Base-by-base conservation (phyloP, 257 asterid genomes). In the Coffea canephora region DNA sequence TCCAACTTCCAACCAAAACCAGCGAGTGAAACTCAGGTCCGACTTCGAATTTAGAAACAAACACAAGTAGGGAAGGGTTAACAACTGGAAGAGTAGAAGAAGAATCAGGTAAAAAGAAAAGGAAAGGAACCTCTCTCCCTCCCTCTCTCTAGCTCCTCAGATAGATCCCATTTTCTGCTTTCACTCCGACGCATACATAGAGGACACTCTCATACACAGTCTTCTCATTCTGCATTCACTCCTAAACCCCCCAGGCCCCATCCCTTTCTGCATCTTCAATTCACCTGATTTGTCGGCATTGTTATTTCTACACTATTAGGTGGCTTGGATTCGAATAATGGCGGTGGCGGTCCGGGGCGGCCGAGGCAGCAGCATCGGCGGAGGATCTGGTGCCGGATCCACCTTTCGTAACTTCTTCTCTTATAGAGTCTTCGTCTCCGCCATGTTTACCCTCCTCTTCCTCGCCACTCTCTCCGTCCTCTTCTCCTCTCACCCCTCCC, bases 341-440 rank as follows among this genome's bases (percentile, higher is more conserved):
- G 99, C 97, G 86, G 95, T 95, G 83, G 96, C 97, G 75, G 94
- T 86, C 82, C 94, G 99, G 71, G 91, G 94, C 54, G 88, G 88
- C 81, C 95, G 97, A 52, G 83, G 77, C 55, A 52, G 81, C 64
- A 14, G 76, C 83, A 76, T 76, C 41, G 83, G 83, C 9, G 84
- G 80, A 50, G 95, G 93, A 88, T 89, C 94, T 75, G 94, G 94
- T 52, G 88, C 90, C 79, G 99, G 98, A 93, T 92, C 95, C 83
- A 76, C 89, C 59, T 62, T 92, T 67, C 90, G 96, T 52, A 93
- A 89, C 90, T 84, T 93, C 86, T 93, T 93, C 92, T 88, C 92
- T 87, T 93, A 93, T 82, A 94, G 98, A 91, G 88, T 93, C 93
- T 95, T 95, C 78, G 85, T 91, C 61, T 95, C 99, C 84, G 97